Base-by-base conservation (phyloP, 129 eudicot species). In the Centaurea solstitialis region DNA sequence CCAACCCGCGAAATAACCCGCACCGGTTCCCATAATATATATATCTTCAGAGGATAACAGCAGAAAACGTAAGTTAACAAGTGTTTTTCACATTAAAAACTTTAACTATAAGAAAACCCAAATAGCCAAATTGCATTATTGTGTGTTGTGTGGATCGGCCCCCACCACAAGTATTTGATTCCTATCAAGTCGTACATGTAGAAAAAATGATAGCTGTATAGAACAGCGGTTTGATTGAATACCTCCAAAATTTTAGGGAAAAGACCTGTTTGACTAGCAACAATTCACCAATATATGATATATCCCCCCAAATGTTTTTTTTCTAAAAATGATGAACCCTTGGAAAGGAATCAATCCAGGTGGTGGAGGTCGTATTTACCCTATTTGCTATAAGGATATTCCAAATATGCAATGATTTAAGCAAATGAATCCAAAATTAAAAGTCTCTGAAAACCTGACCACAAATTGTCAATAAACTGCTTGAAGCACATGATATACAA, bases 101-200 rank as follows among this genome's bases (percentile, higher is more conserved):
- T 70, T 20, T 65, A 74, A 76, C 69, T 40, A 73, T 41, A 70
- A 62, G 39, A 76, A 53, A 7, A 30, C 23, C 75, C 53, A 20
- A 73, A 28, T 65, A 33, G 70, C 75, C 53, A 20, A 73, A 28
- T 65, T 43, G 70, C 75, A 83, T 83, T 83, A 83, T 83, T 83
- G 75, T 64, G 68, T 70, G 30, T 74, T 10, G 53, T 45, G 68
- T 77, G 78, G 72, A 26, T 62, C 38, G 21, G 79, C 74, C 82
- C 86, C 86, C 79, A 81, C 85, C 80, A 77, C 70, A 77, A 76
- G 76, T 45, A 62, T 23, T 24, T 57, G 81, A 82, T 82, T 38
- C 77, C 80, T 69, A 10, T 2, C 59, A 79, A 12, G 59, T 50
- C 40, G 61, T 76, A 59, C 72, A 28, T 40, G 78, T 72, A 73